Base-by-base conservation (phyloP, 306 rosid species). In the Cotoneaster glaucophyllus region DNA sequence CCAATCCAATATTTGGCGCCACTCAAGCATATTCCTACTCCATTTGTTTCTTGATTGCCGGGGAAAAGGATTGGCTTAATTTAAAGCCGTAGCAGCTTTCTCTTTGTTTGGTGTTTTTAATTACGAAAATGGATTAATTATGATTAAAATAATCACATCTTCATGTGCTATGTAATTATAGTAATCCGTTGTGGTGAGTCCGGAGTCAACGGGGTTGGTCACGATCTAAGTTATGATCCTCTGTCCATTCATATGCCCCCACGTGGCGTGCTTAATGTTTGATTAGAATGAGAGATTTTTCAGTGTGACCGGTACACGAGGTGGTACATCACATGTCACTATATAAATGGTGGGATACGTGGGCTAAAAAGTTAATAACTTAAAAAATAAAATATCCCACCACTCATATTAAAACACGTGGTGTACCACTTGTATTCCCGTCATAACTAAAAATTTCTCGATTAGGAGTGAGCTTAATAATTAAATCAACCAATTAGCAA, bases 241-340 rank as follows among this genome's bases (percentile, higher is more conserved):
- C 58, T 45, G 71, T 2, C 70, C 66, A 17, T 50, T 19, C 44
- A 31, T 56, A 66, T 77, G 73, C 67, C 45, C 71, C 84, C 89
- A 80, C 82, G 79, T 83, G 88, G 72, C 69, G 61, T 62, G 66
- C 66, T 6, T 26, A 56, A 57, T 82, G 57, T 64, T 67, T 17
- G 18, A 50, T 1, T n/a, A n/a, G n/a, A n/a, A n/a, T n/a, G 26
- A 25, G 26, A 25, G 1, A 25, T 25, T 25, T 25, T 25, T 25
- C 26, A 25, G 26, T 25, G 26, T 25, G 1, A 25, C 26, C 26
- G 26, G 26, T 25, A 25, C 26, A 25, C 26, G 26, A 1, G 1
- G 26, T 25, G 26, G 26, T 25, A 25, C 26, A 25, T 1, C 26
- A 25, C 26, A 25, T 25, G 26, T 25, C 26, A 25, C 26, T 25